Conservation (phyloP, 139 green algal genomes). For the Auxenochlorella protothecoides region DNA sequence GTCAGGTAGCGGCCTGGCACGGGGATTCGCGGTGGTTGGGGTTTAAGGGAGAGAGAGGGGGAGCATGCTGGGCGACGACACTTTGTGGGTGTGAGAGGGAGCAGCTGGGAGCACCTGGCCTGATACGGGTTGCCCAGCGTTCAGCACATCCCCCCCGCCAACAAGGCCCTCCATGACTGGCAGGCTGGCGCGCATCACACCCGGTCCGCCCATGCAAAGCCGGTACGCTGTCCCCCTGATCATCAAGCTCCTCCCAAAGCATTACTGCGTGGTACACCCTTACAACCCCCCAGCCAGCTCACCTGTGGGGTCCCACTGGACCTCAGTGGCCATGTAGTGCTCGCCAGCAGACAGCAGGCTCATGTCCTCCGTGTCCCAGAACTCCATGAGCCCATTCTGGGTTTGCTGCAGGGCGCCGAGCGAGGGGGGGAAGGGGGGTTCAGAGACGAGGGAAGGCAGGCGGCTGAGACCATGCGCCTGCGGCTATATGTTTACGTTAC, state of each 20-base stretch:
- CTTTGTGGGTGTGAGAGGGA: too few relatives aligned
- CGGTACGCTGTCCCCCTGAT: too few relatives aligned
- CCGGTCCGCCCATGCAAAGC: too few relatives aligned
- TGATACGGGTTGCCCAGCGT: neutral
- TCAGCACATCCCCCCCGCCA: too few relatives aligned
- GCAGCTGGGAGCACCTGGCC: too few relatives aligned
- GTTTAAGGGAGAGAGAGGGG: too few relatives aligned
- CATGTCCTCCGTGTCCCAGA: conserved; percentile 90
- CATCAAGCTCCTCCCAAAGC: neutral
- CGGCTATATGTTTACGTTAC: too few relatives aligned
- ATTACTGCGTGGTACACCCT: neutral
- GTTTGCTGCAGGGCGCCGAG: conserved; percentile 8
- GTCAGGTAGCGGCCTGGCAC: conserved; percentile 69
- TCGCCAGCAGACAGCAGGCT: conserved; percentile 68
- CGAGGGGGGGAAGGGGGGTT: neutral
- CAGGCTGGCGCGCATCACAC: too few relatives aligned
- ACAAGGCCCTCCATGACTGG: too few relatives aligned
- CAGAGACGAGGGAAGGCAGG: neutral
- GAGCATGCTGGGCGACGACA: too few relatives aligned
- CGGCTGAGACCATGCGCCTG: too few relatives aligned
- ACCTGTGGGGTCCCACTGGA: conserved; percentile 90
- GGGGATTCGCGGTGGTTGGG: too few relatives aligned
- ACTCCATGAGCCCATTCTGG: conserved; percentile 93
- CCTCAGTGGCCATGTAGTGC: conserved; percentile 95
- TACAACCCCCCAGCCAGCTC: neutral